Evolutionary conservation across 83 land plant species (phyloP).

Genomic region (Isoetes engelmannii): DNA sequence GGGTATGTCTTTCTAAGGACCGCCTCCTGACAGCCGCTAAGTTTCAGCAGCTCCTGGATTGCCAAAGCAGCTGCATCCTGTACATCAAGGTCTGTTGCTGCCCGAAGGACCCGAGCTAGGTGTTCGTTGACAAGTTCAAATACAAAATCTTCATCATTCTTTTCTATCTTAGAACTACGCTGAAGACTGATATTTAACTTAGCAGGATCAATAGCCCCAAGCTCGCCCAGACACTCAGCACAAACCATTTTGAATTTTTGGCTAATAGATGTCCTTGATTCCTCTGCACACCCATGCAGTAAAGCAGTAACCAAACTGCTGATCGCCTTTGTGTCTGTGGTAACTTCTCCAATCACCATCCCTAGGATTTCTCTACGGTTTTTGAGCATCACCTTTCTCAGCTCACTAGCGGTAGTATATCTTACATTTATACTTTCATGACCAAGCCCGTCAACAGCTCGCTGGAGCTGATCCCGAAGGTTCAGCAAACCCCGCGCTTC

Average conservation of each 20-base stretch:
- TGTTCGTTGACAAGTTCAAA: slow-evolving; percentile 90
- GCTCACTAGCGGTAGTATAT: slow-evolving; percentile 77
- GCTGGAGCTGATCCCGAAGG: slow-evolving; percentile 62
- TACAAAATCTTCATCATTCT: slow-evolving; percentile 91
- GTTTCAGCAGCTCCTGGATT: slow-evolving; percentile 88
- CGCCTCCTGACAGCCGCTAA: slow-evolving; percentile 86
- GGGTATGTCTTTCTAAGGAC: slow-evolving; percentile 36
- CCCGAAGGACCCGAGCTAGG: slow-evolving; percentile 85
- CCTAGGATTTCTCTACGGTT: slow-evolving; percentile 58
- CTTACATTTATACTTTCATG: slow-evolving; percentile 89
- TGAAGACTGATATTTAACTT: slow-evolving; percentile 51
- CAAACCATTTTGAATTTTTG: slow-evolving; percentile 78
- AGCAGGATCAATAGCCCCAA: slow-evolving; percentile 97
- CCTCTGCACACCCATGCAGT: slow-evolving; percentile 92
- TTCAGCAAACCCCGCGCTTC: slow-evolving; percentile 72
- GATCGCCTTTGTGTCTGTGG: slow-evolving; percentile 50
- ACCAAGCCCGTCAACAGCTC: slow-evolving; percentile 65
- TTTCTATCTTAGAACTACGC: slow-evolving; percentile 73
- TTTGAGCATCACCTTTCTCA: slow-evolving; percentile 55
- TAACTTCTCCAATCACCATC: slow-evolving; percentile 53
- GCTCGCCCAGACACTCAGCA: slow-evolving; percentile 92
- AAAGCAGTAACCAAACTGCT: slow-evolving; percentile 69
- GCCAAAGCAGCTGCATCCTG: slow-evolving; percentile 99
- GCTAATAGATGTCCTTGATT: slow-evolving; percentile 76
- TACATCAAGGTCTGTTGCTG: slow-evolving; percentile 84